phyloP scores from a whole-genome alignment of 495 filamentous ascomycete species.

The Talaromyces liani region DNA sequence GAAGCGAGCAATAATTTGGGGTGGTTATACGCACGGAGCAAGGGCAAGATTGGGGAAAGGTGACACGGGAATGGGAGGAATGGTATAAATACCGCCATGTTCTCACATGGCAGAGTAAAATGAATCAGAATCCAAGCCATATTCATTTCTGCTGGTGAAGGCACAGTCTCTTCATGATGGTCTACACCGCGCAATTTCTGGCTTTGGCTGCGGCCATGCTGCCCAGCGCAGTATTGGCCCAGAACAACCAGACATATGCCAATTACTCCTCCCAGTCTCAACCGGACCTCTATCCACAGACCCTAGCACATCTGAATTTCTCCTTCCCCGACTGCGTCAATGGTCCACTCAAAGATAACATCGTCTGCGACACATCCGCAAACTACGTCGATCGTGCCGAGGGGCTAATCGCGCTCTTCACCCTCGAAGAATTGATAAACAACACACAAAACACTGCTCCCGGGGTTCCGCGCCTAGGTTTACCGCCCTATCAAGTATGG shows the following conservation, averaged over 20 bases:
- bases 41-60: neutral
- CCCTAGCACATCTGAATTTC: conserved; percentile 15
- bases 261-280: conserved; percentile 26
- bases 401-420: conserved; percentile 33
- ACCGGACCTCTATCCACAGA: conserved; percentile 22
- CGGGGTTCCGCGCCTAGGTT: conserved; percentile 49
- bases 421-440: conserved; percentile 49
- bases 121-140: neutral
- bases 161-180: neutral
- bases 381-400: conserved; percentile 39
- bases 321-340: conserved; percentile 28
- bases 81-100: neutral
- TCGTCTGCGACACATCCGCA: conserved; percentile 41
- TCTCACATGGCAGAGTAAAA: neutral
- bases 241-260: conserved; percentile 23
- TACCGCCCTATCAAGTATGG: conserved; percentile 46
- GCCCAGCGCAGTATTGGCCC: conserved; percentile 17
- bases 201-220: conserved; percentile 16
- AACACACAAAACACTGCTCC: conserved; percentile 47
- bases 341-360: conserved; percentile 24
- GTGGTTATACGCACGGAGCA: neutral
- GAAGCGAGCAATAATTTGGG: neutral
- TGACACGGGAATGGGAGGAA: neutral
- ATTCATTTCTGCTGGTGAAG: neutral
- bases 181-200: neutral